These are phyloP conservation scores for Aspergillus sp. DNA, from an alignment of 2,329 filamentous ascomycete genomes.

Conservation along the genomic window DNA sequence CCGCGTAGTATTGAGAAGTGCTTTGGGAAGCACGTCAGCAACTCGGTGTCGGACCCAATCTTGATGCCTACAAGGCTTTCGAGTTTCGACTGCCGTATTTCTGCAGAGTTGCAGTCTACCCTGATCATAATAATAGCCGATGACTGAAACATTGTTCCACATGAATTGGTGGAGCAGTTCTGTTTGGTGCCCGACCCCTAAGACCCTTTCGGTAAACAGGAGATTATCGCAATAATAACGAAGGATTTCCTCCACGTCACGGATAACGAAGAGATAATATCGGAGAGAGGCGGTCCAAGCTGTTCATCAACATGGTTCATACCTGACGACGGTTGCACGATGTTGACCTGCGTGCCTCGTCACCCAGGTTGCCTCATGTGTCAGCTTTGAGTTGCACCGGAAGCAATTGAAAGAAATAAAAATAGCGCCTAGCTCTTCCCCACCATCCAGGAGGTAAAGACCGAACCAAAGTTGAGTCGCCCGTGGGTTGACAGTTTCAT, in stretches of 20 bases:
- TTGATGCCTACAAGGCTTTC: no score
- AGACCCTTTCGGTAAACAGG: conserved; percentile 1
- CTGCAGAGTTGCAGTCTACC: no score
- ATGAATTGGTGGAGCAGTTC: conserved; percentile 1
- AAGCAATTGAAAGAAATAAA: not conserved
- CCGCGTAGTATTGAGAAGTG: no score
- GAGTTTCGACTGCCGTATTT: no score
- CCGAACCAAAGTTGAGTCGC: not conserved
- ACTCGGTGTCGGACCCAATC: no score
- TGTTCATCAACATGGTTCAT: not conserved
- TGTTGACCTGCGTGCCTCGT: not conserved
- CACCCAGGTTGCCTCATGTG: not conserved
- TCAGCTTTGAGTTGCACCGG: not conserved
- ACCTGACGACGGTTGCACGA: not conserved
- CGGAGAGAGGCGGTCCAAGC: not conserved
- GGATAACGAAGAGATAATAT: not conserved
- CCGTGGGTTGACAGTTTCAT: conserved; percentile 5
- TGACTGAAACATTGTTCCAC: conserved; percentile 4
- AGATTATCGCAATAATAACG: conserved; percentile 8
- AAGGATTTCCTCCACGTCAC: not conserved
- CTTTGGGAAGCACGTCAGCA: no score
- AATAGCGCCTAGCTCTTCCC: not conserved
- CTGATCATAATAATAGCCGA: not conserved
- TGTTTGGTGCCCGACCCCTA: conserved; percentile 1
- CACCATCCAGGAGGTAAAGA: not conserved